Evolutionary conservation across 768 basidiomycete genomes (phyloP), one percentile per base, ranked within the genome.

Genomic region (Suillus sp.): DNA sequence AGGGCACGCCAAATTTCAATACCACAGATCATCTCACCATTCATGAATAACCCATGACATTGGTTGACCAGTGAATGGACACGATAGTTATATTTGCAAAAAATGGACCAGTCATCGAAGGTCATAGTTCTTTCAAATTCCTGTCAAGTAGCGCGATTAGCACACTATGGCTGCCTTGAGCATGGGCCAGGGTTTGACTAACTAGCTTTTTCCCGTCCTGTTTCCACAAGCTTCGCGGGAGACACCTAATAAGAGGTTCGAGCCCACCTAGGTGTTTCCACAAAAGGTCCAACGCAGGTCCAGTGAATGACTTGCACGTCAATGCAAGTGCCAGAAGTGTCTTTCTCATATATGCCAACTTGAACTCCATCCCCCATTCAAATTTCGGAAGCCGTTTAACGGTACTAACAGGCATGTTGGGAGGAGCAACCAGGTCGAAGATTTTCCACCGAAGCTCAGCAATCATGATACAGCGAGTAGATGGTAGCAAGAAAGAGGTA

Each of bases 31-130:
- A 22, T 5, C 10, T 4, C n/a, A 20, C 4, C 0, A 11, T n/a
- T 9, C 10, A 45, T n/a, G 25, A 3, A 27, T 3, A 2, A 8
- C 25, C 3, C 7, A 18, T 27, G 16, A 50, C 16, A 30, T 30
- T 4, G 48, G n/a, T 57, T n/a, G 10, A 14, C 13, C 22, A 16
- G 34, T 32, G 10, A 11, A 38, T 65, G 72, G 48, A 74, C 38
- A 2, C 55, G 55, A 6, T 56, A 10, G 35, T 25, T 25, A 7
- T 56, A 56, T 25, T 56, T 38, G 22, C 35, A 22, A 18, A 56
- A 56, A 25, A 38, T 38, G 10, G 22, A 25, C 37, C 37, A 57
- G 10, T 57, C 55, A 27, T 27, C 55, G 25, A 40, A 27, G 1
- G 25, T 57, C 55, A 40, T 38, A 18, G 55, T 9, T 20, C 55